phyloP scores from a whole-genome alignment of 2,329 filamentous ascomycete species.

The Botrytis fabae region DNA sequence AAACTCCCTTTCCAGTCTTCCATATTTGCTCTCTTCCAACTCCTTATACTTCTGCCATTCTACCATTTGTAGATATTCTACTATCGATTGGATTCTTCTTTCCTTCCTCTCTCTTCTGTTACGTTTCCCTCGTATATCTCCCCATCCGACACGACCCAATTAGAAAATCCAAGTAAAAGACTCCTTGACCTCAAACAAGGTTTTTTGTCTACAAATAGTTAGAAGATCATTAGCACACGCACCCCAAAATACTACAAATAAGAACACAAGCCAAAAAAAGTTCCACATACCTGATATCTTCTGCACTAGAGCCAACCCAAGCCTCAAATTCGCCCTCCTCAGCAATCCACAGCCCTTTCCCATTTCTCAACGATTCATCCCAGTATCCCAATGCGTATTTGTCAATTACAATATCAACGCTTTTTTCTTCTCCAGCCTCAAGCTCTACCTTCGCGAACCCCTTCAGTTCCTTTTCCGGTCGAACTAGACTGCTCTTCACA shows the following conservation, averaged over 20 bases:
- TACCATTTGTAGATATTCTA: background rate
- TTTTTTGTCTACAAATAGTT: conserved; percentile 44
- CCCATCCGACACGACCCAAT: background rate
- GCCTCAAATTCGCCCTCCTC: conserved; percentile 64
- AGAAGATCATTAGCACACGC: background rate
- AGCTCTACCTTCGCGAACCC: conserved; percentile 67
- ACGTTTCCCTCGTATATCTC: no score
- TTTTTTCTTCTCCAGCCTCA: conserved; percentile 51
- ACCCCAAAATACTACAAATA: background rate
- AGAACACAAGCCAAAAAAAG: background rate
- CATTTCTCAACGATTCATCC: conserved; percentile 46
- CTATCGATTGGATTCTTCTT: background rate
- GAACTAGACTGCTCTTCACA: conserved; percentile 59
- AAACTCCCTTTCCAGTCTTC: background rate
- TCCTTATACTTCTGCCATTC: background rate
- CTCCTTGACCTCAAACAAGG: conserved; percentile 60
- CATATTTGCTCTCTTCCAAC: background rate
- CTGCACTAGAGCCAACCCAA: conserved; percentile 61
- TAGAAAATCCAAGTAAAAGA: conserved; percentile 61
- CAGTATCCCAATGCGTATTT: conserved; percentile 59
- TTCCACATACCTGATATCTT: conserved; percentile 60
- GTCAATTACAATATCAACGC: conserved; percentile 46
- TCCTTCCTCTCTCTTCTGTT: background rate
- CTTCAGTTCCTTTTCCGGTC: conserved; percentile 70
- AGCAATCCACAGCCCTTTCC: conserved; percentile 55